phyloP scores from a whole-genome alignment of 176 grass and related monocot species.

The Lolium multiflorum region DNA sequence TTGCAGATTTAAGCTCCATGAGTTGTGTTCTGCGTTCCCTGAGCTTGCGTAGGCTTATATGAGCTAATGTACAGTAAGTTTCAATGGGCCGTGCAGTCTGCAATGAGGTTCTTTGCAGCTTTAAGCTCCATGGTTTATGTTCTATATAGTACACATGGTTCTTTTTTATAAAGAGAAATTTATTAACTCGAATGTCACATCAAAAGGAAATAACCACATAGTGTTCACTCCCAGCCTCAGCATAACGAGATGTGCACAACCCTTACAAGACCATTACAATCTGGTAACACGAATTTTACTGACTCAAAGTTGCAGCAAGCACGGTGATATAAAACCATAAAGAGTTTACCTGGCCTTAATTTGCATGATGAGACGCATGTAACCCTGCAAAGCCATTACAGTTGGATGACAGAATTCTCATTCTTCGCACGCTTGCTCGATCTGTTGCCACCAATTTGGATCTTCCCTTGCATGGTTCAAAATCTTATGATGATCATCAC shows the following conservation, averaged over 20 bases:
- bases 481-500: not conserved
- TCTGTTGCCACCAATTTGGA: not conserved
- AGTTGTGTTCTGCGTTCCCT: not conserved
- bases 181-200: not conserved
- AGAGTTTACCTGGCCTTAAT: too few species aligned
- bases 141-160: not conserved
- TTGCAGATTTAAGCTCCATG: constrained; percentile 6
- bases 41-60: constrained; percentile 7
- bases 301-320: not conserved
- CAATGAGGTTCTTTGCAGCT: constrained; percentile 9
- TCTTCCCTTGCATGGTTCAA: not conserved
- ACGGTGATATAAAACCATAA: too few species aligned
- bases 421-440: not conserved
- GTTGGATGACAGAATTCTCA: not conserved
- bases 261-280: not conserved
- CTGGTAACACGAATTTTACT: not conserved
- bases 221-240: not conserved
- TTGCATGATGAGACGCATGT: too few species aligned
- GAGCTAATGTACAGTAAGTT: constrained; percentile 41
- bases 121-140: not conserved
- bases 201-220: not conserved
- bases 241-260: not conserved
- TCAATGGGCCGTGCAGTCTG: not conserved
- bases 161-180: not conserved
- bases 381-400: not conserved